Evolutionary conservation across 208 protist species (phyloP), one percentile per base, ranked within the genome.

Genomic region (Leptomonas pyrrhocoris): DNA sequence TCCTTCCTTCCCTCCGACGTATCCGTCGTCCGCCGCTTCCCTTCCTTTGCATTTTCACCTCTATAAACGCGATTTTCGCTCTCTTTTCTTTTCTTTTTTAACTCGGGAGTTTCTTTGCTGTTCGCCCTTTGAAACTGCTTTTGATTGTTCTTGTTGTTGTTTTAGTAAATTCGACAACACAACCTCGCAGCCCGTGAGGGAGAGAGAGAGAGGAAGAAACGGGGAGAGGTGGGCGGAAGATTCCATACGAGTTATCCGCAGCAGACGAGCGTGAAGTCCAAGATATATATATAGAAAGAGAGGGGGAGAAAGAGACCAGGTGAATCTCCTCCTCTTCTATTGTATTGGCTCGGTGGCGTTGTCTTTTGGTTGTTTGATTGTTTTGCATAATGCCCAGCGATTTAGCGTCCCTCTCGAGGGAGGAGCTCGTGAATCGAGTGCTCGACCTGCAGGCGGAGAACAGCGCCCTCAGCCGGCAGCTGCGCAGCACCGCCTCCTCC

Each of bases 391-490:
- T 78, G 28, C 45, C 60, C 1, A 79, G 68, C 36, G 78, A 85
- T 19, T 50, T 92, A 4, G 57, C 67, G 36, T 28, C 68, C 18
- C 73, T 88, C 49, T 67, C 49, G 19, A 71, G 76, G 38, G 84
- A 93, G 34, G 90, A 83, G 46, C 87, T 95, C 56, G 79, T 93
- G 31, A 64, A 75, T 27, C 79, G 77, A 7, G 48, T 90, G 18
- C 77, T 90, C 9, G 87, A 93, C 49, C 74, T 90, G 15, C 78
- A 93, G 53, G 64, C 81, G 9, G 80, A 90, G 54, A 89, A 89
- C 74, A 68, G 56, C 43, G 74, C 75, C 43, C 76, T 95, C 23
- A 80, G 75, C 27, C 77, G 74, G 13, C 85, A 90, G 68, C 72
- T 92, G 46, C 84, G 68, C 77, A 79, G 40, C 65, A 60, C 58